Evolutionary conservation across 78 protist genomes (phyloP).

Genomic region (Dictyostelium citrinum): DNA sequence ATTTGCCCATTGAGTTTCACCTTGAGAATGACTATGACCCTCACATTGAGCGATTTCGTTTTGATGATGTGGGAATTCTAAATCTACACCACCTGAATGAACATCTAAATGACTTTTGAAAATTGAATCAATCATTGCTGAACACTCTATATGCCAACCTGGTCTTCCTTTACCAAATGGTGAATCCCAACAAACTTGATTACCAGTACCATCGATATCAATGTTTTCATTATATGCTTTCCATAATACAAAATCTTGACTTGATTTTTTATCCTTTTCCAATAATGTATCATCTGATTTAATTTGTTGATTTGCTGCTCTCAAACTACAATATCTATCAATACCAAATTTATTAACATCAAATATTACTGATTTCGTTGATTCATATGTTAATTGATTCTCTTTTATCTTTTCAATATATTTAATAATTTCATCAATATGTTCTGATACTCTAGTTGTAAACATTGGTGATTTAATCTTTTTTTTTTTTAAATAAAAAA

Average conservation of each 20-base stretch:
- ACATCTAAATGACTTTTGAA: constrained; percentile 86
- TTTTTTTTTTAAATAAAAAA: not conserved
- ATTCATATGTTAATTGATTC: constrained; percentile 52
- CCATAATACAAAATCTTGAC: constrained; percentile 77
- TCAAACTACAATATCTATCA: not conserved
- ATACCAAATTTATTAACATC: constrained; percentile 31
- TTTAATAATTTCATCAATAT: constrained; percentile 52
- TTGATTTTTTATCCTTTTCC: not conserved
- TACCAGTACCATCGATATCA: constrained; percentile 42
- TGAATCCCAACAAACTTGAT: constrained; percentile 32
- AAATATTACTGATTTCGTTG: constrained; percentile 45
- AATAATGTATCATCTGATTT: constrained; percentile 25
- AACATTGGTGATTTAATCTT: constrained; percentile 73
- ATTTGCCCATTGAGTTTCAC: constrained; percentile 91
- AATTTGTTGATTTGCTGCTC: not conserved
- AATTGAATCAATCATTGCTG: constrained; percentile 80
- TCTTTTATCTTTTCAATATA: constrained; percentile 52
- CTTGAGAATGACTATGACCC: constrained; percentile 69
- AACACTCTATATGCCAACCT: constrained; percentile 94
- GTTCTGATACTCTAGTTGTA: constrained; percentile 76
- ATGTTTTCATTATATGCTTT: constrained; percentile 8
- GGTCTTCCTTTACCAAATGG: constrained; percentile 89
- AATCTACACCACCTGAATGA: constrained; percentile 98
- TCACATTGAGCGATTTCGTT: constrained; percentile 98
- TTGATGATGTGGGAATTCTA: constrained; percentile 99